Evolutionary conservation across 2,329 filamentous ascomycete species (phyloP).

Genomic region (Cryoendolithus antarcticus): DNA sequence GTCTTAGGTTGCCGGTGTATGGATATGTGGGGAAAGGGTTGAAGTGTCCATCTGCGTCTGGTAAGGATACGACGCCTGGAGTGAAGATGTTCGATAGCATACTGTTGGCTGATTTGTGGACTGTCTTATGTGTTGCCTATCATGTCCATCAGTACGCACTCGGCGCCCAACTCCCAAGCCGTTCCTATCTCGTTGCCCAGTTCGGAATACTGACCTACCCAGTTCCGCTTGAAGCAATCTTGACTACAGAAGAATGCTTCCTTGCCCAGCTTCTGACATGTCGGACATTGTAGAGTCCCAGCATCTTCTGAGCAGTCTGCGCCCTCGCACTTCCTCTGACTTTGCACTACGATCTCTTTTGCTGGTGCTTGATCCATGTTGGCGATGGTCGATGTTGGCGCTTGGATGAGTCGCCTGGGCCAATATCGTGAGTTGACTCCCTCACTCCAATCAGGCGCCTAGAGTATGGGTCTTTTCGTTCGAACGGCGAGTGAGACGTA

Average conservation of each 20-base stretch:
- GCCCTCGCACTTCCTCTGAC: constrained; percentile 63
- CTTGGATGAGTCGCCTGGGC: too few relatives aligned
- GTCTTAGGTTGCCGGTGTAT: constrained; percentile 67
- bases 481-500: too few relatives aligned
- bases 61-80: constrained; percentile 79
- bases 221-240: constrained; percentile 97
- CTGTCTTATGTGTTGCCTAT: constrained; percentile 62
- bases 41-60: constrained; percentile 71
- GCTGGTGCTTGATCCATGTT: constrained; percentile 22
- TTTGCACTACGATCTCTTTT: constrained; percentile 23
- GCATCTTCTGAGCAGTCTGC: constrained; percentile 79
- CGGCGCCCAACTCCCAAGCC: neutral
- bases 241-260: constrained; percentile 96
- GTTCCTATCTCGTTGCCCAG: neutral
- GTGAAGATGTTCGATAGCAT: constrained; percentile 56
- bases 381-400: neutral
- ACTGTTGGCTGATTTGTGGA: constrained; percentile 72
- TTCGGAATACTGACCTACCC: constrained; percentile 49
- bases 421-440: too few relatives aligned
- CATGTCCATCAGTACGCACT: constrained; percentile 10
- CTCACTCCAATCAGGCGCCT: too few relatives aligned
- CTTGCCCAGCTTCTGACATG: constrained; percentile 78
- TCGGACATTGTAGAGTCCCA: constrained; percentile 80
- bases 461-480: too few relatives aligned
- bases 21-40: constrained; percentile 82